phyloP scores from a whole-genome alignment of 495 filamentous ascomycete species.

The Neurospora africana region DNA sequence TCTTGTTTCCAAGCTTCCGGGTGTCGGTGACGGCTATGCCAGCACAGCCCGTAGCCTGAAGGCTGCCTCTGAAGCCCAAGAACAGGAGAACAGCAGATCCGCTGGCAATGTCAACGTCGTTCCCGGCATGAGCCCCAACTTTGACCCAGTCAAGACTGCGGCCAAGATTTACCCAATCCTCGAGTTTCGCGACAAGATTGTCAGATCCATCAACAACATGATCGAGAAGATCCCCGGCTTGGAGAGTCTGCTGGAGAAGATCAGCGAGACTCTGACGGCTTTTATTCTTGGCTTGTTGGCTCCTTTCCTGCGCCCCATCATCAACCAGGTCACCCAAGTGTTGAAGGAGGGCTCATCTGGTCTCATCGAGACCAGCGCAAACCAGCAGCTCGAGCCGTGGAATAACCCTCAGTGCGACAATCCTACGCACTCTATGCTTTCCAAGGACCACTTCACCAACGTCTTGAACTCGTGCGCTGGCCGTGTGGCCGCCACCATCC shows the following conservation, averaged over 20 bases:
- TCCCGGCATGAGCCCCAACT: constrained; percentile 59
- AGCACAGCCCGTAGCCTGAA: constrained; percentile 68
- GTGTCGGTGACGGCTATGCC: constrained; percentile 60
- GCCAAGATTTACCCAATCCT: constrained; percentile 89
- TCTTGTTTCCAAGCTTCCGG: constrained; percentile 68
- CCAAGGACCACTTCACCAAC: constrained; percentile 95
- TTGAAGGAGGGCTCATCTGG: constrained; percentile 74
- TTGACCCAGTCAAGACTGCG: constrained; percentile 74
- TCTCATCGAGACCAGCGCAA: constrained; percentile 68
- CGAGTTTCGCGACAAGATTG: constrained; percentile 86
- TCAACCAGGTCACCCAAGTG: constrained; percentile 69
- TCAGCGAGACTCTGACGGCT: constrained; percentile 80
- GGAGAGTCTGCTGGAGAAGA: constrained; percentile 74
- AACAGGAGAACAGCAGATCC: constrained; percentile 43
- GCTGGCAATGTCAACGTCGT: constrained; percentile 38
- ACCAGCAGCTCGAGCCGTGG: constrained; percentile 88
- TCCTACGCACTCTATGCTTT: constrained; percentile 88
- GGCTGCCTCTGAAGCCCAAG: constrained; percentile 62
- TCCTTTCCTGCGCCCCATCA: constrained; percentile 82
- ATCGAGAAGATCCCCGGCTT: constrained; percentile 90
- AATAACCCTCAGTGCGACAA: constrained; percentile 74
- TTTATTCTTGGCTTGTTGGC: constrained; percentile 84
- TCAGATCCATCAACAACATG: constrained; percentile 66
- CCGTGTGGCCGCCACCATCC: constrained; percentile 62
- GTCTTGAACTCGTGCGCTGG: constrained; percentile 82